Evolutionary conservation across 495 filamentous ascomycete species (phyloP).

Genomic region (Clavariopsis aquatica): DNA sequence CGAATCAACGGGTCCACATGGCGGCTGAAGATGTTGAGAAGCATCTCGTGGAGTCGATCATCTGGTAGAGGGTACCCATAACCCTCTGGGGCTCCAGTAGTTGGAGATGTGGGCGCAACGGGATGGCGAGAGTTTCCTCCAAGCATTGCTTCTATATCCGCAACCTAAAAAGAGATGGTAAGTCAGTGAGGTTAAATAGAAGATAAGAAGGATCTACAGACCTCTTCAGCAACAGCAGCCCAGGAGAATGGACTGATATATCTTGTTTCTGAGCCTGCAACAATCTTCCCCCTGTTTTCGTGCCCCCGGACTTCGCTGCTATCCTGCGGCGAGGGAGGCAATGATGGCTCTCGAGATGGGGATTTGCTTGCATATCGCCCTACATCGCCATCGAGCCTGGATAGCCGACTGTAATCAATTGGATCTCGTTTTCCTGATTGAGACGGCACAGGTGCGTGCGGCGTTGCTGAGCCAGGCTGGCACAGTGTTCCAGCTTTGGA

Average conservation of each 20-base stretch:
- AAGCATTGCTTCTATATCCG: constrained; percentile 8
- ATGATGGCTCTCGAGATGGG: constrained; percentile 28
- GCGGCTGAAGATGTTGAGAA: constrained; percentile 21
- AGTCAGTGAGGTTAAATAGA: background rate
- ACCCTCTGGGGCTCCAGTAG: background rate
- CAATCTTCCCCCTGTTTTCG: constrained; percentile 2
- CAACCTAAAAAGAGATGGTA: constrained; percentile 1
- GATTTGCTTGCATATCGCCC: constrained; percentile 25
- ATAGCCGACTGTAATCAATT: constrained; percentile 6
- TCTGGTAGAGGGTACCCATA: background rate
- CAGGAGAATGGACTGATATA: constrained; percentile 32
- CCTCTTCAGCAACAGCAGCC: constrained; percentile 26
- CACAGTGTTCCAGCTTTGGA: constrained; percentile 23
- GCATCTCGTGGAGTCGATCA: constrained; percentile 17
- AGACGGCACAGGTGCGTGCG: constrained; percentile 1
- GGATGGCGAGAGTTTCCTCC: background rate
- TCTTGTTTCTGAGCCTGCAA: background rate
- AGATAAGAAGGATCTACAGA: background rate
- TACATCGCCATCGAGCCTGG: constrained; percentile 25
- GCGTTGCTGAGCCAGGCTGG: constrained; percentile 21
- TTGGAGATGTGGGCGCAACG: background rate
- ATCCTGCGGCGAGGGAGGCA: constrained; percentile 8
- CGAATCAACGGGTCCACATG: constrained; percentile 29
- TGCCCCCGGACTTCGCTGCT: background rate
- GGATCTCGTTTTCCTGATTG: constrained; percentile 15